Evolutionary conservation across 2,329 filamentous ascomycete genomes (phyloP), one percentile per base, ranked within the genome.

Genomic region (Sclerotiophoma versabilis): DNA sequence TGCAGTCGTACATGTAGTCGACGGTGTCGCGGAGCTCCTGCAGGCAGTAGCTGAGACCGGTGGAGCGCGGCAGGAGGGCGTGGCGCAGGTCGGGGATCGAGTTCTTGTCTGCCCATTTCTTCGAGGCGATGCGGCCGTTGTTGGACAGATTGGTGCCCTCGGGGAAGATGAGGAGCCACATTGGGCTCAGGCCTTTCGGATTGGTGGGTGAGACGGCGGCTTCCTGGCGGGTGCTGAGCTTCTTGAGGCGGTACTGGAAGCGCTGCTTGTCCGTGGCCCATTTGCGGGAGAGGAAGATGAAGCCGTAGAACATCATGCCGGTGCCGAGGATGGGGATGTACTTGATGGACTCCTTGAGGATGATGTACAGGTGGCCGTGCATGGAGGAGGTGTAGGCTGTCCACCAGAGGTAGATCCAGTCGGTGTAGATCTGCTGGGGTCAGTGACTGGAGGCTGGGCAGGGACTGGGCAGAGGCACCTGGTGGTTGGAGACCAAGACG

Each of bases 341-440:
- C 72, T 90, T 92, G 56, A 96, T 83, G 2, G 90, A 92, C 70
- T 96, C 90, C 71, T 96, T 96, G 55, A 96, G 82, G 67, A 96
- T 93, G 72, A 96, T 96, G 79, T 91, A 96, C 64, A 96, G 81
- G 71, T 93, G 89, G 9, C 92, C 92, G 68, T 95, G 90, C 85
- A 91, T 91, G 30, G 82, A 81, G 36, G 88, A 87, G 27, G 89
- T 89, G 69, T 96, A 96, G 41, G 86, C 89, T 19, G 89, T 86
- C 92, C 92, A 96, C 92, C 92, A 96, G n/a, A 96, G 83, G 73
- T 96, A 96, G 17, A 96, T 76, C 91, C 91, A 96, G 76, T 96
- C 91, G 9, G 91, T 93, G 74, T 93, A 93, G 59, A 93, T 88
- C 86, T 79, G 52, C 3, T 3, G 47, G 71, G 29, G 70, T 66